These are phyloP conservation scores for Metarhizium sp. DNA, from an alignment of 2,329 filamentous ascomycete species.

Conservation along the genomic window DNA sequence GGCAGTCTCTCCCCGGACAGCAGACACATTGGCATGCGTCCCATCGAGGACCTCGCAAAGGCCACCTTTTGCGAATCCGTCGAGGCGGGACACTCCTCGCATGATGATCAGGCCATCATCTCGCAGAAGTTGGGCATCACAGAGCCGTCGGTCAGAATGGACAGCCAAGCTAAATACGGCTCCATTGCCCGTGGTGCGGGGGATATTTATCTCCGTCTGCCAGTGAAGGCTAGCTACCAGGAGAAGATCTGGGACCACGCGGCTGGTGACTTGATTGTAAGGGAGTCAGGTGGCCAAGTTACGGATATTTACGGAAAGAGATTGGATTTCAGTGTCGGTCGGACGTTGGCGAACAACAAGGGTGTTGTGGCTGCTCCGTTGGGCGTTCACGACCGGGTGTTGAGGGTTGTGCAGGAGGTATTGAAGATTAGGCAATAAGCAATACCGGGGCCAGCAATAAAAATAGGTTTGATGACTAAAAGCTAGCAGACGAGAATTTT, in stretches of 20 bases:
- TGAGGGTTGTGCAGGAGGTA: conserved; percentile 75
- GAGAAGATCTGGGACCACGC: conserved; percentile 99
- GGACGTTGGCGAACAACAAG: conserved; percentile 84
- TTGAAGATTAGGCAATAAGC: conserved; percentile 31
- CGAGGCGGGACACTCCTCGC: conserved; percentile 84
- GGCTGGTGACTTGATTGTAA: conserved; percentile 85
- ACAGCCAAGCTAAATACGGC: conserved; percentile 96
- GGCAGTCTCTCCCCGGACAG: conserved; percentile 34
- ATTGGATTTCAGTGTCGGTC: conserved; percentile 77
- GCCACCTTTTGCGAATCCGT: conserved; percentile 97
- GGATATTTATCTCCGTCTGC: conserved; percentile 87
- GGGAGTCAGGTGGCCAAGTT: conserved; percentile 86
- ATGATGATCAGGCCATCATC: conserved; percentile 75
- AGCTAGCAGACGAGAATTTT: too few species aligned
- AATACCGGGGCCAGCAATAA: background rate
- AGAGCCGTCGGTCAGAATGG: conserved; percentile 84
- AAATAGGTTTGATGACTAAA: too few species aligned
- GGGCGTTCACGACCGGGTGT: conserved; percentile 64
- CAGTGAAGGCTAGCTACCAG: conserved; percentile 77
- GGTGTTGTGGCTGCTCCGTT: conserved; percentile 84
- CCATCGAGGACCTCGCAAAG: conserved; percentile 60
- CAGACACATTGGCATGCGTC: conserved; percentile 70
- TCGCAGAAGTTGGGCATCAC: conserved; percentile 80
- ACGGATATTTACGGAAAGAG: conserved; percentile 80
- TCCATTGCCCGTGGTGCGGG: conserved; percentile 89